A percentile compares a stretch with the other conserved stretches of the same genome.
These are phyloP conservation scores for Leccinum pellstonianum DNA, from an alignment of 768 basidiomycete species.

Conservation along the genomic window DNA sequence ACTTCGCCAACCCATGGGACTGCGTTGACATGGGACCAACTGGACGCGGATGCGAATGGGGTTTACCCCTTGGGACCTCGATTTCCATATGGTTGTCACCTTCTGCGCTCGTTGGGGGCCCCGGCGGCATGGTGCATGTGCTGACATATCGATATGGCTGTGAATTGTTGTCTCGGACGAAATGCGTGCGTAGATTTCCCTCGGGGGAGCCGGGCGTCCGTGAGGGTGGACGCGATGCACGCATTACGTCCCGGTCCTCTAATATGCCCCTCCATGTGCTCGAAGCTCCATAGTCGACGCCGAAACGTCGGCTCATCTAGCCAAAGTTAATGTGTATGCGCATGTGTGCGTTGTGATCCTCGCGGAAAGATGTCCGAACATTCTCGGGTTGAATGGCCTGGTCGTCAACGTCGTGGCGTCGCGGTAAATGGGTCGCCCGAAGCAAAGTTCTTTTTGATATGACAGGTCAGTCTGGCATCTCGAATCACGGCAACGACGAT, in stretches of 20 bases:
- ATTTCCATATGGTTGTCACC: not conserved
- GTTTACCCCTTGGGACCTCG: not conserved
- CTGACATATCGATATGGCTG: not conserved
- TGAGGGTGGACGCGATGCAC: not conserved
- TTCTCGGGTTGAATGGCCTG: constrained; percentile 3
- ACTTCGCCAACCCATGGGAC: constrained; percentile 8
- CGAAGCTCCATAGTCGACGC: constrained; percentile 10
- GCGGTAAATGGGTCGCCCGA: constrained; percentile 9
- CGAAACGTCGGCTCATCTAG: constrained; percentile 2
- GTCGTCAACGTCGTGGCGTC: constrained; percentile 2
- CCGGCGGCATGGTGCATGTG: constrained; percentile 8
- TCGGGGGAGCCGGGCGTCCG: not conserved
- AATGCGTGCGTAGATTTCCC: not conserved
- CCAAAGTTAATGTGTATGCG: not conserved
- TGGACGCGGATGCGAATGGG: constrained; percentile 9
- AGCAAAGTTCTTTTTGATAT: not conserved
- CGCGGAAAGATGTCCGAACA: constrained; percentile 1
- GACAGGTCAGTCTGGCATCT: constrained; percentile 12
- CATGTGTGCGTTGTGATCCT: constrained; percentile 13
- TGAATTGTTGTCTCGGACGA: not conserved
- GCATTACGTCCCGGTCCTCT: constrained; percentile 11
- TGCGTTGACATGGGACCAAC: constrained; percentile 17
- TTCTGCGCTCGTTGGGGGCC: not conserved
- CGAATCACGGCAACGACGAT: constrained; percentile 20
- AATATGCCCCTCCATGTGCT: constrained; percentile 9